A percentile compares a stretch with the other conserved stretches of the same genome.
Evolutionary conservation across 768 basidiomycete species (phyloP).

Genomic region (Termitomyces sp.): DNA sequence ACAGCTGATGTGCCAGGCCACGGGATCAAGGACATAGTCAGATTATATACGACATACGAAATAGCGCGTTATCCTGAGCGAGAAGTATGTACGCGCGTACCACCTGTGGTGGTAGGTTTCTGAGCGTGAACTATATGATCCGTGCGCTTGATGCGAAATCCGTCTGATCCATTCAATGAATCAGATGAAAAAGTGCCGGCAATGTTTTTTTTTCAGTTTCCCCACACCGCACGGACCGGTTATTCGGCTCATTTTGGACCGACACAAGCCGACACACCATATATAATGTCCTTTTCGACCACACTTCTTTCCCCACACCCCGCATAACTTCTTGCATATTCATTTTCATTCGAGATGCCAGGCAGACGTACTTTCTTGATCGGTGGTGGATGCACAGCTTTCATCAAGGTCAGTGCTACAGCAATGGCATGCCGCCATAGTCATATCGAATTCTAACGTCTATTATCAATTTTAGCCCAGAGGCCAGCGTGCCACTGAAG

Average conservation of each 20-base stretch:
- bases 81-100: too few relatives aligned
- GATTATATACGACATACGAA: too few relatives aligned
- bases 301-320: neutral
- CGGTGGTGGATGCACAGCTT: constrained; percentile 72
- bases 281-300: neutral
- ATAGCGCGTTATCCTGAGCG: too few relatives aligned
- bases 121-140: neutral
- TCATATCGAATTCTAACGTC: neutral
- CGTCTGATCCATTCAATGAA: neutral
- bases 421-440: too few relatives aligned
- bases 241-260: neutral
- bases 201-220: neutral
- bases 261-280: neutral
- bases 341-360: constrained; percentile 20
- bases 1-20: too few relatives aligned
- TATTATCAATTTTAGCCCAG: constrained; percentile 46
- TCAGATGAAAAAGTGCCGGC: constrained; percentile 1
- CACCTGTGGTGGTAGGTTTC: too few relatives aligned
- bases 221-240: neutral
- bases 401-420: constrained; percentile 55
- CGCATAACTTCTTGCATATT: neutral
- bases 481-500: constrained; percentile 61
- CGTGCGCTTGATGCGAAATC: neutral
- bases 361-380: constrained; percentile 58
- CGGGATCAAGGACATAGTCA: too few relatives aligned